Conservation (phyloP, 805 yeast species). For the Barnettozyma botsteinii region DNA sequence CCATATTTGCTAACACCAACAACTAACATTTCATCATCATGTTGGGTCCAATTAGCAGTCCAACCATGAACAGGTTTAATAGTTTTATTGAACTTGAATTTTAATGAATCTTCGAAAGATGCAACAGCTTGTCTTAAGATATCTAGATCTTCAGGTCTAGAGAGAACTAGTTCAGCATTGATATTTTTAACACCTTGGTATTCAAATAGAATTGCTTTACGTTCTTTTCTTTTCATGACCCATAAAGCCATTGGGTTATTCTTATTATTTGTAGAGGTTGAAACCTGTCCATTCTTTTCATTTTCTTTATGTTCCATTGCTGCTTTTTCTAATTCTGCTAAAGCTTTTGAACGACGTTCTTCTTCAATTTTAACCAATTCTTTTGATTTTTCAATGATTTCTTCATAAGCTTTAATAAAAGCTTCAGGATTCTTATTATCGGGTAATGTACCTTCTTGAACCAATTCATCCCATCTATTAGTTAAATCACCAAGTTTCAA, state of each 20-base stretch:
- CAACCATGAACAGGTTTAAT: slow-evolving; percentile 87
- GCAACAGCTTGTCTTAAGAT: slow-evolving; percentile 50
- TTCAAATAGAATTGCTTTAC: slow-evolving; percentile 85
- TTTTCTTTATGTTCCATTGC: slow-evolving; percentile 51
- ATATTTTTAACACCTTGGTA: slow-evolving; percentile 81
- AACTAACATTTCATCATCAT: slow-evolving; percentile 81
- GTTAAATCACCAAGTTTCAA: slow-evolving; percentile 75
- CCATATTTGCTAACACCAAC: slow-evolving; percentile 91
- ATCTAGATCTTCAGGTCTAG: slow-evolving; percentile 81
- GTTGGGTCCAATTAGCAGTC: slow-evolving; percentile 80
- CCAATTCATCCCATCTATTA: slow-evolving; percentile 74
- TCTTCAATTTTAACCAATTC: slow-evolving; percentile 62
- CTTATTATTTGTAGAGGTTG: slow-evolving; percentile 25
- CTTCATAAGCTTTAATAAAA: slow-evolving; percentile 71
- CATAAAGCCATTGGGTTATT: slow-evolving; percentile 45
- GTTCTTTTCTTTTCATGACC: slow-evolving; percentile 69
- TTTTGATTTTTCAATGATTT: slow-evolving; percentile 56
- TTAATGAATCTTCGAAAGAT: slow-evolving; percentile 52
- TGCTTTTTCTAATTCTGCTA: slow-evolving; percentile 54
- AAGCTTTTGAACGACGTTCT: slow-evolving; percentile 45
- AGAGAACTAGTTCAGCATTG: slow-evolving; percentile 82
- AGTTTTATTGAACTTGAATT: slow-evolving; percentile 51
- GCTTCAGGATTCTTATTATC: slow-evolving; percentile 77
- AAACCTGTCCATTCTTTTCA: slow-evolving; percentile 31
- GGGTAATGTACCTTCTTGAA: slow-evolving; percentile 84